phyloP scores from a whole-genome alignment of 768 basidiomycete genomes.

The Kwoniella newhampshirensis region DNA sequence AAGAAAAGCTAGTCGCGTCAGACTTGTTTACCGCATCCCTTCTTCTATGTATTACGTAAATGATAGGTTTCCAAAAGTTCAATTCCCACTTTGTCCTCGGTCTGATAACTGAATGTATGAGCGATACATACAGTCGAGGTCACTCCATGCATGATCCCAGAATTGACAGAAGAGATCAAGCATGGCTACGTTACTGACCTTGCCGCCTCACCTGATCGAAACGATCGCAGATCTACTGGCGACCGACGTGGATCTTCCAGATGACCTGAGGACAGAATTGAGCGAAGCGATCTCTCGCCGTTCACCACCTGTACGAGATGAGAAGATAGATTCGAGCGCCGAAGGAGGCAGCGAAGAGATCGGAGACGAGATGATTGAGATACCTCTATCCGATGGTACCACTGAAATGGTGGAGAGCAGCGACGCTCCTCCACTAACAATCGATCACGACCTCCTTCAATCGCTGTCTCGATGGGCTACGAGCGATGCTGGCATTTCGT shows the following conservation, averaged over 20 bases:
- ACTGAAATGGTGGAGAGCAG: neutral
- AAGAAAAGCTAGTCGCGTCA: conserved; percentile 15
- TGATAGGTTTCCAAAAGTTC: too few species aligned
- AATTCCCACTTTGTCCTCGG: too few species aligned
- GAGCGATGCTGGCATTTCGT: conserved; percentile 3
- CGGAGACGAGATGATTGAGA: neutral
- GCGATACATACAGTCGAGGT: too few species aligned
- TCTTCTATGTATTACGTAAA: too few species aligned
- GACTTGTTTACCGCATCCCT: conserved; percentile 8
- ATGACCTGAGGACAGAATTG: conserved; percentile 18
- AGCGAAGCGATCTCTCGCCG: neutral
- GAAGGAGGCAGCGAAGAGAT: neutral
- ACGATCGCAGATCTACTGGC: conserved; percentile 25
- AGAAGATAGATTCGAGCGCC: too few species aligned
- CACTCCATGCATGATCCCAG: too few species aligned
- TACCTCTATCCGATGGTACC: neutral
- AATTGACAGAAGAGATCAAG: neutral
- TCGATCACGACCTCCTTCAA: conserved; percentile 22
- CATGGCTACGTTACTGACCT: conserved; percentile 18
- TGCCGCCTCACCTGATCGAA: conserved; percentile 35
- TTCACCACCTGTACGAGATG: too few species aligned
- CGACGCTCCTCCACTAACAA: conserved; percentile 21
- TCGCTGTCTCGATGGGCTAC: conserved; percentile 32
- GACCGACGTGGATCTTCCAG: conserved; percentile 25
- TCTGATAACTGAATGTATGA: too few species aligned